phyloP scores from a whole-genome alignment of 306 rosid genomes.

The Vigna unguiculata region DNA sequence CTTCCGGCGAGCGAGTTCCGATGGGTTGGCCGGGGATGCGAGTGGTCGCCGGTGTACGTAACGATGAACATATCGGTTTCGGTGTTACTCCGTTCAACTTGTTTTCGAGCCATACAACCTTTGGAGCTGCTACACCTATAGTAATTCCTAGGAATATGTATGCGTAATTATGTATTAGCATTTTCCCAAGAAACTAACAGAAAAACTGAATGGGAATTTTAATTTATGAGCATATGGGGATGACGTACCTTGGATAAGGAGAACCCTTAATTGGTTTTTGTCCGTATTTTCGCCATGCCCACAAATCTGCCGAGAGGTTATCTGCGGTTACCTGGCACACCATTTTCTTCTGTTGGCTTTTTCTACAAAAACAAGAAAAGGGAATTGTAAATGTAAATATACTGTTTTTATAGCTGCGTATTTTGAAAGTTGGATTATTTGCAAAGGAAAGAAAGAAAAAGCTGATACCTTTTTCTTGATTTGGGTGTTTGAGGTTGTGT shows the following conservation, averaged over 20 bases:
- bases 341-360: conserved; percentile 58
- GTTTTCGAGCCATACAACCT: conserved; percentile 77
- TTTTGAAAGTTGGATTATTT: not conserved
- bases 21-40: conserved; percentile 76
- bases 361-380: conserved; percentile 49
- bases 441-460: not conserved
- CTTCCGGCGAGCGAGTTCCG: conserved; percentile 84
- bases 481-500: conserved; percentile 48
- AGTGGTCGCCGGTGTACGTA: conserved; percentile 80
- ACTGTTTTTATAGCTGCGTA: not conserved
- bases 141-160: conserved; percentile 59
- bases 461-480: conserved; percentile 65
- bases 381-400: not conserved
- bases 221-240: not conserved
- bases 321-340: conserved; percentile 67
- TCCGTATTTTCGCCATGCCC: conserved; percentile 92
- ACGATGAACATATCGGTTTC: conserved; percentile 60
- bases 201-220: not conserved
- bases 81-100: conserved; percentile 71
- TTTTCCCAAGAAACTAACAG: conserved; percentile 34
- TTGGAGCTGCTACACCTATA: conserved; percentile 86
- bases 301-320: conserved; percentile 71
- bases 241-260: conserved; percentile 72
- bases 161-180: not conserved
- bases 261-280: conserved; percentile 88